Evolutionary conservation across 2,329 filamentous ascomycete genomes (phyloP).

Genomic region (Orbilia quercus): DNA sequence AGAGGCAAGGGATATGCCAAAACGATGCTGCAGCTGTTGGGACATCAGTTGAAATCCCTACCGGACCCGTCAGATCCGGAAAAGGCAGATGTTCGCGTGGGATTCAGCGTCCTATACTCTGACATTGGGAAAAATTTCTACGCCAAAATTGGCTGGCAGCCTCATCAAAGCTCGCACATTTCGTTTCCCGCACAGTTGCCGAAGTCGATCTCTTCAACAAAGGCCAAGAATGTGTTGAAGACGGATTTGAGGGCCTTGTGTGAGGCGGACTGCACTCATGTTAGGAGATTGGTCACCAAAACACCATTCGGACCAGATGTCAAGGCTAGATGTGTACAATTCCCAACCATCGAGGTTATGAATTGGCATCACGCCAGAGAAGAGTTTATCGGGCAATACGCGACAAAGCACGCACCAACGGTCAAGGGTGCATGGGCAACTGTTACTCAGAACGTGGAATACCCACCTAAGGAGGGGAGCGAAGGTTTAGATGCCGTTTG

Average conservation of each 20-base stretch:
- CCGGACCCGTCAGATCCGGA: slow-evolving; percentile 37
- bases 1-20: slow-evolving; percentile 53
- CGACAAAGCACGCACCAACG: slow-evolving; percentile 28
- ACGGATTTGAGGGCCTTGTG: slow-evolving; percentile 49
- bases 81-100: slow-evolving; percentile 27
- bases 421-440: slow-evolving; percentile 46
- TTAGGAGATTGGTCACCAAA: slow-evolving; percentile 28
- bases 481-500: slow-evolving; percentile 44
- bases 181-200: slow-evolving; percentile 51
- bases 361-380: slow-evolving; percentile 56
- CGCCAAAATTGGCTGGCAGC: slow-evolving; percentile 46
- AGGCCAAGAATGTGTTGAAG: slow-evolving; percentile 50
- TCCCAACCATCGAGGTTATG: slow-evolving; percentile 47
- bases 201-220: slow-evolving; percentile 26
- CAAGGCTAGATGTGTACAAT: slow-evolving; percentile 48
- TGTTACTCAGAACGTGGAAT: slow-evolving; percentile 30
- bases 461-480: slow-evolving; percentile 40
- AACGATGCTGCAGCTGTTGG: slow-evolving; percentile 50
- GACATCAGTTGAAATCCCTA: slow-evolving; percentile 30
- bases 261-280: slow-evolving; percentile 41
- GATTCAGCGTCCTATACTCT: slow-evolving; percentile 56
- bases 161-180: slow-evolving; percentile 54
- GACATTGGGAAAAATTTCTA: slow-evolving; percentile 56
- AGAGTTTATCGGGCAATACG: slow-evolving; percentile 54
- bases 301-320: slow-evolving; percentile 33